Percentiles rank a stretch among this genome's conserved stretches.
These are phyloP conservation scores for Nicotiana tabacum DNA, from an alignment of 257 asterid species.

Conservation along the genomic window DNA sequence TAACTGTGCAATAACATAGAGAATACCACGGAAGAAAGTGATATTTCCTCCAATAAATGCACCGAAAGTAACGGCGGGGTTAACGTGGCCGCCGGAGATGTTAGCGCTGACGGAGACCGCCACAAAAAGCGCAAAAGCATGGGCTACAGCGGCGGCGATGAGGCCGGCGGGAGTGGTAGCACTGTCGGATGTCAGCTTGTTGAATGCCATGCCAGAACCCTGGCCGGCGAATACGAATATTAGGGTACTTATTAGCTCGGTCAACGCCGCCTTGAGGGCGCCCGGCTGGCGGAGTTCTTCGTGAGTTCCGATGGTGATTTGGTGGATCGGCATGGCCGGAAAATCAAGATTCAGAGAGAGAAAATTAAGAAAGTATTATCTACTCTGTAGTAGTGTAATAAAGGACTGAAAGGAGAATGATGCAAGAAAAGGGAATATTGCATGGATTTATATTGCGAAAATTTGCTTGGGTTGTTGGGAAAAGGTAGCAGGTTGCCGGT, in stretches of 20 bases:
- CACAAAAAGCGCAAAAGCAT: too few relatives aligned
- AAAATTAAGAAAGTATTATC: neutral
- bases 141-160: too few relatives aligned
- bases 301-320: conserved; percentile 38
- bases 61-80: too few relatives aligned
- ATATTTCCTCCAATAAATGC: too few relatives aligned
- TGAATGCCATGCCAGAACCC: conserved; percentile 50
- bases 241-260: conserved; percentile 52
- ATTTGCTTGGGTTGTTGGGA: neutral
- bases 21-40: too few relatives aligned
- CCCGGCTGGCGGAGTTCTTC: conserved; percentile 41
- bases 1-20: too few relatives aligned
- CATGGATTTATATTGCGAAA: neutral
- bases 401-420: neutral
- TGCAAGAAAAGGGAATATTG: neutral
- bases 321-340: conserved; percentile 41
- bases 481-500: neutral
- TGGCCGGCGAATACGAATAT: conserved; percentile 54
- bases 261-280: conserved; percentile 42
- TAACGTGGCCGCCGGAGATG: too few relatives aligned
- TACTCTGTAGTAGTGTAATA: neutral
- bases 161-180: too few relatives aligned
- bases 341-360: neutral
- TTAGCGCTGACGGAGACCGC: too few relatives aligned
- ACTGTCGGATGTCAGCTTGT: conserved; percentile 24